Evolutionary conservation across 768 basidiomycete species (phyloP).

Genomic region (Pleurotus tuoliensis): DNA sequence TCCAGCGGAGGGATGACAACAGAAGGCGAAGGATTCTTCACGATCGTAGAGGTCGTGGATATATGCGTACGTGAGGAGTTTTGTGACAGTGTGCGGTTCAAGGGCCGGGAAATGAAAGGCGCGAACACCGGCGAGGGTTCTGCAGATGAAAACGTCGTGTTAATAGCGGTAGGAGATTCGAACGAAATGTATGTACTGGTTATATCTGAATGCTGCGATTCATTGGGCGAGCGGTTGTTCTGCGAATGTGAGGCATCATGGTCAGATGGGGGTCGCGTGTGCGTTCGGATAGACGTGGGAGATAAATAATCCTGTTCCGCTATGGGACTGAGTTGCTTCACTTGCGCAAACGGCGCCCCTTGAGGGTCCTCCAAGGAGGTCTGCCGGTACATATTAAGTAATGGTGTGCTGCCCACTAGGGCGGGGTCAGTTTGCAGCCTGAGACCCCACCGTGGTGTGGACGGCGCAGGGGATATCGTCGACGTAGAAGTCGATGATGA

Average conservation of each 20-base stretch:
- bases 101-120: conserved; percentile 55
- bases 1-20: conserved; percentile 60
- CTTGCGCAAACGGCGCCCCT: conserved; percentile 29
- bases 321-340: conserved; percentile 61
- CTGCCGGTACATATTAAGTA: conserved; percentile 34
- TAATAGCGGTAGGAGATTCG: not conserved
- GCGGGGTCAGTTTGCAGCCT: conserved; percentile 25
- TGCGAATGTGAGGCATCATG: conserved; percentile 14
- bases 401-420: conserved; percentile 37
- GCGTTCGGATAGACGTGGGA: conserved; percentile 34
- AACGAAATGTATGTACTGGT: conserved; percentile 31
- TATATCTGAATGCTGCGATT: conserved; percentile 34
- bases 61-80: conserved; percentile 58
- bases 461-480: conserved; percentile 14
- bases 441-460: conserved; percentile 22
- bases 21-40: conserved; percentile 22
- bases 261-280: conserved; percentile 21
- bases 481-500: conserved; percentile 15
- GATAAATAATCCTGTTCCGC: conserved; percentile 62
- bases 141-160: conserved; percentile 12
- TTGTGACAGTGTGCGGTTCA: conserved; percentile 64
- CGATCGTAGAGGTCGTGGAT: conserved; percentile 33
- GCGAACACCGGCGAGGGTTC: conserved; percentile 49
- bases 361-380: conserved; percentile 30
- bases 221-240: conserved; percentile 29